Evolutionary conservation across 1,284 basidiomycete genomes (phyloP).

Genomic region (Stygiomarasmius scandens): DNA sequence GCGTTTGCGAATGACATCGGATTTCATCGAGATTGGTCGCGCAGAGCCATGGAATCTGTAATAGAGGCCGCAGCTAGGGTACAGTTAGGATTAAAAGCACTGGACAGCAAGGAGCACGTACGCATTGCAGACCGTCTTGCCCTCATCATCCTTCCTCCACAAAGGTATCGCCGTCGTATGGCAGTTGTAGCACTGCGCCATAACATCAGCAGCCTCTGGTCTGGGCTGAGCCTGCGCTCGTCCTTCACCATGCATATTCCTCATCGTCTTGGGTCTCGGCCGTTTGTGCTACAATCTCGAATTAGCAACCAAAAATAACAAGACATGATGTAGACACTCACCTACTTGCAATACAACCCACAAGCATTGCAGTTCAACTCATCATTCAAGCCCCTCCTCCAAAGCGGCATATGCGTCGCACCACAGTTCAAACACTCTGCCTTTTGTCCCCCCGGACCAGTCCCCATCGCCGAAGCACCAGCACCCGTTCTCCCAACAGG

Average conservation of each 20-base stretch:
- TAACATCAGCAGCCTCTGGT: no score
- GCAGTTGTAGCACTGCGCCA: no score
- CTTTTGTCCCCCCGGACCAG: slow-evolving; percentile 71
- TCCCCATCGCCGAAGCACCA: slow-evolving; percentile 1
- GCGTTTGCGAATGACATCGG: slow-evolving; percentile 82
- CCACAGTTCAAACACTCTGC: slow-evolving; percentile 84
- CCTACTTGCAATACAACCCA: slow-evolving; percentile 78
- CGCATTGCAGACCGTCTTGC: slow-evolving; percentile 91
- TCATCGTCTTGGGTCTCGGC: no score
- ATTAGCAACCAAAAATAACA: no score
- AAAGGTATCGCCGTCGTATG: slow-evolving; percentile 90
- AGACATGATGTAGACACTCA: no score
- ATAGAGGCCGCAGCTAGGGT: no score
- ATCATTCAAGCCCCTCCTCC: slow-evolving; percentile 80
- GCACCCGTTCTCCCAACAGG: slow-evolving; percentile 2
- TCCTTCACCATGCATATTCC: no score
- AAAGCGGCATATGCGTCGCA: slow-evolving; percentile 80
- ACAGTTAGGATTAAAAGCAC: no score
- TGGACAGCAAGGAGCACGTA: slow-evolving; percentile 42
- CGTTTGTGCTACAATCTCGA: no score
- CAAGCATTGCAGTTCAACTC: slow-evolving; percentile 85
- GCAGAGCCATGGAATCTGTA: slow-evolving; percentile 80
- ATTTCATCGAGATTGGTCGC: slow-evolving; percentile 85
- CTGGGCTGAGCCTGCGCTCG: no score
- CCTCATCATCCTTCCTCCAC: slow-evolving; percentile 90